phyloP scores from a whole-genome alignment of 2,329 filamentous ascomycete genomes.

The Fusarium sambucinum region DNA sequence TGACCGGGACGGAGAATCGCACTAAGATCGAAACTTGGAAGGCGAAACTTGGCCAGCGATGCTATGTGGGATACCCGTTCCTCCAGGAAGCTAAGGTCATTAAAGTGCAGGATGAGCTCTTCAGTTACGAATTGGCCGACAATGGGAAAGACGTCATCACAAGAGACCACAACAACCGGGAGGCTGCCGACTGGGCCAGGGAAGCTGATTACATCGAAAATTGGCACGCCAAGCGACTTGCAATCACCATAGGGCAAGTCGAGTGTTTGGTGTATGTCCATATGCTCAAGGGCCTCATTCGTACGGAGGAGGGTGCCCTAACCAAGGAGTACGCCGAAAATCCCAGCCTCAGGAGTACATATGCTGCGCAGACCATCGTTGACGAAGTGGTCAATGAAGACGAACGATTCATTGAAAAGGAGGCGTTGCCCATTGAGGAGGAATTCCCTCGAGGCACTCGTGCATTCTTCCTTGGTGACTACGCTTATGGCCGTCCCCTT shows the following conservation, averaged over 20 bases:
- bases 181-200: constrained; percentile 85
- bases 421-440: constrained; percentile 87
- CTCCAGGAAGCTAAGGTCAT: constrained; percentile 92
- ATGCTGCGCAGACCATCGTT: constrained; percentile 91
- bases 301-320: constrained; percentile 90
- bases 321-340: constrained; percentile 93
- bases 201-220: constrained; percentile 87
- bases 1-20: constrained; percentile 78
- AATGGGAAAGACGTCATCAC: constrained; percentile 74
- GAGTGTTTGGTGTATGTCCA: constrained; percentile 93
- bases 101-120: constrained; percentile 91
- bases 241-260: constrained; percentile 85
- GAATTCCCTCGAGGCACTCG: constrained; percentile 87
- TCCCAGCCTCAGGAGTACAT: constrained; percentile 86
- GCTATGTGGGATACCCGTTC: constrained; percentile 95
- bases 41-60: constrained; percentile 82
- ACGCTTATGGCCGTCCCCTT: constrained; percentile 90
- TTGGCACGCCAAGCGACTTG: constrained; percentile 90
- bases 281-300: constrained; percentile 90
- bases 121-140: constrained; percentile 81
- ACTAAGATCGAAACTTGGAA: constrained; percentile 80
- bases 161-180: constrained; percentile 77
- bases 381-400: constrained; percentile 92
- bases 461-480: constrained; percentile 95
- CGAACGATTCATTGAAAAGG: constrained; percentile 90